phyloP scores from a whole-genome alignment of 2,329 filamentous ascomycete species.

The Immersiporthe knoxdaviesiana region DNA sequence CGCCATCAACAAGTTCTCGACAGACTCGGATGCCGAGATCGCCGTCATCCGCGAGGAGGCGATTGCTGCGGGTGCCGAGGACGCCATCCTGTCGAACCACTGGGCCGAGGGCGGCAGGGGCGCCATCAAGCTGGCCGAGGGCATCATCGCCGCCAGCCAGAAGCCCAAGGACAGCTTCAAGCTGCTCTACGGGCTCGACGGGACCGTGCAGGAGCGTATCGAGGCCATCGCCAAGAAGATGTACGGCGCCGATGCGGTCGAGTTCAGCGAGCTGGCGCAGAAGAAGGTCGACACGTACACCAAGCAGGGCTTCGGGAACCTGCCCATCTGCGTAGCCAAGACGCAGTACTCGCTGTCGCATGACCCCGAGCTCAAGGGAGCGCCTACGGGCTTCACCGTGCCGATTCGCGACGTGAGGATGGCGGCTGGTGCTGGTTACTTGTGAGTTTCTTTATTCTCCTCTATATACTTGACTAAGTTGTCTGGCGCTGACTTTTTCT shows the following conservation, averaged over 20 bases:
- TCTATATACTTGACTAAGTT: slow-evolving; percentile 7
- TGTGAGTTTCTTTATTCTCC: slow-evolving; percentile 71
- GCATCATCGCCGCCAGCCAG: slow-evolving; percentile 79
- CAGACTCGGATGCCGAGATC: slow-evolving; percentile 91
- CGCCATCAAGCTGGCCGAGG: slow-evolving; percentile 84
- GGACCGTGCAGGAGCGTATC: slow-evolving; percentile 84
- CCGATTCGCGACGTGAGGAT: slow-evolving; percentile 93
- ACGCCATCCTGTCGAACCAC: slow-evolving; percentile 92
- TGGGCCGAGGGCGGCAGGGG: slow-evolving; percentile 95
- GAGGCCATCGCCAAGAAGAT: slow-evolving; percentile 88
- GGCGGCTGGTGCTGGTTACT: slow-evolving; percentile 90
- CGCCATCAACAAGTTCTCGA: slow-evolving; percentile 95
- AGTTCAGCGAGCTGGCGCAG: slow-evolving; percentile 92
- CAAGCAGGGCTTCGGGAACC: slow-evolving; percentile 85
- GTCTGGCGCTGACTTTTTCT: slow-evolving; percentile 39
- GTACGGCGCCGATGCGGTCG: slow-evolving; percentile 89
- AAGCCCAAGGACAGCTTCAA: slow-evolving; percentile 83
- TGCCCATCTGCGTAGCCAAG: slow-evolving; percentile 97
- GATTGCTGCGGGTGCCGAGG: slow-evolving; percentile 87
- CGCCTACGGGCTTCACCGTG: slow-evolving; percentile 90
- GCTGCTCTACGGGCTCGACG: slow-evolving; percentile 80
- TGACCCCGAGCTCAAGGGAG: slow-evolving; percentile 91
- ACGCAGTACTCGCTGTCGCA: slow-evolving; percentile 97
- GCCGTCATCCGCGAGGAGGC: slow-evolving; percentile 88
- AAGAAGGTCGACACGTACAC: slow-evolving; percentile 97